Conservation (phyloP, 2,329 filamentous ascomycete genomes). For the Colletotrichum sp. region DNA sequence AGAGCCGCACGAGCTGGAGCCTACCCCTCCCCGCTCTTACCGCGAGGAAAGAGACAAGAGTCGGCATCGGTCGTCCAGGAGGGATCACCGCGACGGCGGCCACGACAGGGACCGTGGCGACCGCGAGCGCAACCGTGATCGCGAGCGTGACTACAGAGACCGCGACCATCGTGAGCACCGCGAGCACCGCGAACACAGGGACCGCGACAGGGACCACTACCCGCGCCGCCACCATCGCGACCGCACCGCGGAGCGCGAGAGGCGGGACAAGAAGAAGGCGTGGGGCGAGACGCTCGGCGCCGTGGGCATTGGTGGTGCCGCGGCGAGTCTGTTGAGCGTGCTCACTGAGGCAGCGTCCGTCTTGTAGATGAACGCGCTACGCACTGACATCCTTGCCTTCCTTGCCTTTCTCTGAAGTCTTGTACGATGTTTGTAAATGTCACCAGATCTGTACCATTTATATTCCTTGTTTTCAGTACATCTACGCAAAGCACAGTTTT, state of each 20-base stretch:
- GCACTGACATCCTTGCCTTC: too few species aligned
- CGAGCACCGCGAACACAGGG: slow-evolving; percentile 34
- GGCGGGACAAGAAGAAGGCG: slow-evolving; percentile 46
- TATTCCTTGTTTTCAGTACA: background rate
- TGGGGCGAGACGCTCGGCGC: slow-evolving; percentile 61
- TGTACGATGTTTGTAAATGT: background rate
- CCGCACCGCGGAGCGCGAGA: slow-evolving; percentile 24
- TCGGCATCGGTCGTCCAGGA: slow-evolving; percentile 21
- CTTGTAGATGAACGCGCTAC: slow-evolving; percentile 17
- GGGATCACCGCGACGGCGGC: slow-evolving; percentile 27
- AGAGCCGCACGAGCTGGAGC: slow-evolving; percentile 49
- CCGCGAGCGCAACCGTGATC: slow-evolving; percentile 42
- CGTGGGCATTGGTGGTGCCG: slow-evolving; percentile 65
- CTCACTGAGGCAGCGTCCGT: slow-evolving; percentile 59
- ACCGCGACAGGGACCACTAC: slow-evolving; percentile 44
- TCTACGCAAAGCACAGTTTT: background rate
- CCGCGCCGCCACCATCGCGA: slow-evolving; percentile 34
- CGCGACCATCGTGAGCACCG: slow-evolving; percentile 36
- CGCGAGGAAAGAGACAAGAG: slow-evolving; percentile 37
- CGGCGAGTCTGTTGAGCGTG: slow-evolving; percentile 62
- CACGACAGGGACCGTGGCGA: slow-evolving; percentile 38
- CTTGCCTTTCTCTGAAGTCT: background rate
- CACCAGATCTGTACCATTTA: background rate
- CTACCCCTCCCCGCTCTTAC: slow-evolving; percentile 30
- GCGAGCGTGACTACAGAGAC: slow-evolving; percentile 35